A percentile compares a stretch with the other conserved stretches of the same genome.
Evolutionary conservation across 495 filamentous ascomycete species (phyloP).

Genomic region (Aspergillus coremiiformis): DNA sequence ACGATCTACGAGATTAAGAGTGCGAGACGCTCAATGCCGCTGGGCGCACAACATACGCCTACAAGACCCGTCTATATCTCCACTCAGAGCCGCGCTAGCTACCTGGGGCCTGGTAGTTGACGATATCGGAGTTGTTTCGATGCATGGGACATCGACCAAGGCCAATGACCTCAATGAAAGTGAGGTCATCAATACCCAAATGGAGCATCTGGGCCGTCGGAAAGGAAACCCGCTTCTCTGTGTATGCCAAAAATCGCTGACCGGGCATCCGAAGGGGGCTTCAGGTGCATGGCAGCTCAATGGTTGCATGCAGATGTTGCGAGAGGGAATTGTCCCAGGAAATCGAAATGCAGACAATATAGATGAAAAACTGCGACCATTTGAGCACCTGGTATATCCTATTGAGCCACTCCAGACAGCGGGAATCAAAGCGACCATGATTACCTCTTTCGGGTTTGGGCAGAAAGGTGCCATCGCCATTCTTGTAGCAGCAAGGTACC

Average conservation of each 20-base stretch:
- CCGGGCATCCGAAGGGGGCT: constrained; percentile 97
- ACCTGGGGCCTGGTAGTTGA: constrained; percentile 97
- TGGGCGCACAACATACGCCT: constrained; percentile 97
- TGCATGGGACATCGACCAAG: constrained; percentile 97
- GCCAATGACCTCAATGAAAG: constrained; percentile 99
- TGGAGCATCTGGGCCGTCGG: constrained; percentile 84
- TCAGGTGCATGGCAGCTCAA: constrained; percentile 99
- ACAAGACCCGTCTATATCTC: constrained; percentile 81
- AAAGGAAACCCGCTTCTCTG: constrained; percentile 96
- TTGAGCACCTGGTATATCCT: constrained; percentile 94
- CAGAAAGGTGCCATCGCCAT: constrained; percentile 97
- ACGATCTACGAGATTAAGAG: constrained; percentile 42
- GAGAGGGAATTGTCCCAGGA: constrained; percentile 83
- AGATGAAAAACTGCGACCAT: constrained; percentile 87
- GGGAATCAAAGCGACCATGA: constrained; percentile 90
- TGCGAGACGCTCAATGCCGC: constrained; percentile 67
- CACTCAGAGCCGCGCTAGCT: constrained; percentile 84
- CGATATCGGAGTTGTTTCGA: constrained; percentile 87
- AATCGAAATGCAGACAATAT: constrained; percentile 98
- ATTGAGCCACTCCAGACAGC: constrained; percentile 87
- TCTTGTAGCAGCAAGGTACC: constrained; percentile 88
- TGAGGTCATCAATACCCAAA: constrained; percentile 90
- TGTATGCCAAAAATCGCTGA: constrained; percentile 99
- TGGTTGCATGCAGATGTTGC: constrained; percentile 88
- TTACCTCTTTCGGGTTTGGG: constrained; percentile 98